These are phyloP conservation scores for Talaromyces amestolkiae DNA, from an alignment of 2,329 filamentous ascomycete species.

Conservation along the genomic window DNA sequence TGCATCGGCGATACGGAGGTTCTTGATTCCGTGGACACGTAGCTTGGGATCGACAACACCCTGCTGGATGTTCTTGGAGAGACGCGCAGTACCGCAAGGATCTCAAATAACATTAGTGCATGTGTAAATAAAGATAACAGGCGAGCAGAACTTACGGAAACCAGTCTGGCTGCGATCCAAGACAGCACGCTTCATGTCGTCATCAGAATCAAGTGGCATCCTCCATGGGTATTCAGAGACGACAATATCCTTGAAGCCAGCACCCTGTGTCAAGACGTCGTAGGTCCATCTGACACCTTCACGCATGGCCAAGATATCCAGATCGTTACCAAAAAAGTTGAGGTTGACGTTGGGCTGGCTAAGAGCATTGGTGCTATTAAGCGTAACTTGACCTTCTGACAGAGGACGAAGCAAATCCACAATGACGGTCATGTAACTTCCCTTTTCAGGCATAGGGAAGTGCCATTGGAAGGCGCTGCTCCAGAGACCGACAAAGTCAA, in stretches of 20 bases:
- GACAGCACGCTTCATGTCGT: constrained; percentile 56
- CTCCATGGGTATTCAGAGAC: constrained; percentile 56
- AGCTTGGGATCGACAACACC: constrained; percentile 48
- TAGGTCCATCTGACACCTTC: constrained; percentile 55
- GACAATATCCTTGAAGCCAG: constrained; percentile 51
- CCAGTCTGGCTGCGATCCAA: constrained; percentile 59
- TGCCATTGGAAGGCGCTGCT: constrained; percentile 51
- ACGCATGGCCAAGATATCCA: constrained; percentile 55
- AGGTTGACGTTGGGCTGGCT: constrained; percentile 41
- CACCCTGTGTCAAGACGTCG: constrained; percentile 57
- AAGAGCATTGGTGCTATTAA: constrained; percentile 38
- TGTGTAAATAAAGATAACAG: background rate
- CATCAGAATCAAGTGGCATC: constrained; percentile 57
- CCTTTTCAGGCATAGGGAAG: constrained; percentile 33
- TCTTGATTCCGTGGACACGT: constrained; percentile 54
- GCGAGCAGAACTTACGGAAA: constrained; percentile 24
- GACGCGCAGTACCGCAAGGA: constrained; percentile 56
- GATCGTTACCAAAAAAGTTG: constrained; percentile 49
- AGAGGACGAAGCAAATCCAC: constrained; percentile 41
- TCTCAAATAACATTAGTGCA: constrained; percentile 28
- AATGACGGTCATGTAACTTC: constrained; percentile 33
- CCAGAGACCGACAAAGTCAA: constrained; percentile 63
- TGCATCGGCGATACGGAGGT: constrained; percentile 56
- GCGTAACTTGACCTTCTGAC: constrained; percentile 37
- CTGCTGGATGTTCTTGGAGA: constrained; percentile 43